Conservation (phyloP, 164 flowering plant species). For the Chloranthus sessilifolius region DNA sequence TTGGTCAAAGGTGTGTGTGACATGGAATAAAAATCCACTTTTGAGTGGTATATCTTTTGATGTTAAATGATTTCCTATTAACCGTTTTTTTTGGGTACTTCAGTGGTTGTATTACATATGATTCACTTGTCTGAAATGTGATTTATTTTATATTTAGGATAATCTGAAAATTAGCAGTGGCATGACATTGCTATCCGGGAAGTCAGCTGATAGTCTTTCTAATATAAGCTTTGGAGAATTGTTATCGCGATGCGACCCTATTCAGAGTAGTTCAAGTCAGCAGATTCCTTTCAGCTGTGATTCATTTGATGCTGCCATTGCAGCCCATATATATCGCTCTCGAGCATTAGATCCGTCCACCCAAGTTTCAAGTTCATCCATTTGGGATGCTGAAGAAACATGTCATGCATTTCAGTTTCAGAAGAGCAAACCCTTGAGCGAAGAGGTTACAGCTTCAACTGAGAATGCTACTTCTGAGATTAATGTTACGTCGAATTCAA, state of each 20-base stretch:
- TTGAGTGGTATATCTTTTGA: too few species aligned
- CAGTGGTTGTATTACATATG: too few species aligned
- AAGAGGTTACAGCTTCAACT: conserved; percentile 15
- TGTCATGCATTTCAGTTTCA: conserved; percentile 87
- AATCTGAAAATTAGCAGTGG: conserved; percentile 26
- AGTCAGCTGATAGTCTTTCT: conserved; percentile 90
- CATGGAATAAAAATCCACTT: too few species aligned
- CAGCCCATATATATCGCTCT: conserved; percentile 66
- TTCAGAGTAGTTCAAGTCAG: conserved; percentile 33
- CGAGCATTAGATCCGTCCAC: conserved; percentile 29
- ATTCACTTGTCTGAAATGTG: neutral
- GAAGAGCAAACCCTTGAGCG: conserved; percentile 23
- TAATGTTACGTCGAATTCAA: conserved; percentile 16
- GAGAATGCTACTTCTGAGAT: conserved; percentile 22
- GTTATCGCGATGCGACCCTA: conserved; percentile 28
- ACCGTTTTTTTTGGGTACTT: too few species aligned
- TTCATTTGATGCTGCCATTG: conserved; percentile 97
- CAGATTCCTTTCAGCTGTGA: conserved; percentile 73
- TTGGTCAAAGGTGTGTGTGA: too few species aligned
- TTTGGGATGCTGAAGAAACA: conserved; percentile 96
- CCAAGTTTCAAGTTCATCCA: conserved; percentile 43
- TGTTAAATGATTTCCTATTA: too few species aligned
- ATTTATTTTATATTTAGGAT: conserved; percentile 30
- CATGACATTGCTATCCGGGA: conserved; percentile 43
- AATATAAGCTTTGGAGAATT: conserved; percentile 76